A percentile compares a stretch with the other conserved stretches of the same genome.
These are phyloP conservation scores for Neurospora cerealis DNA, from an alignment of 495 filamentous ascomycete species.

Conservation along the genomic window DNA sequence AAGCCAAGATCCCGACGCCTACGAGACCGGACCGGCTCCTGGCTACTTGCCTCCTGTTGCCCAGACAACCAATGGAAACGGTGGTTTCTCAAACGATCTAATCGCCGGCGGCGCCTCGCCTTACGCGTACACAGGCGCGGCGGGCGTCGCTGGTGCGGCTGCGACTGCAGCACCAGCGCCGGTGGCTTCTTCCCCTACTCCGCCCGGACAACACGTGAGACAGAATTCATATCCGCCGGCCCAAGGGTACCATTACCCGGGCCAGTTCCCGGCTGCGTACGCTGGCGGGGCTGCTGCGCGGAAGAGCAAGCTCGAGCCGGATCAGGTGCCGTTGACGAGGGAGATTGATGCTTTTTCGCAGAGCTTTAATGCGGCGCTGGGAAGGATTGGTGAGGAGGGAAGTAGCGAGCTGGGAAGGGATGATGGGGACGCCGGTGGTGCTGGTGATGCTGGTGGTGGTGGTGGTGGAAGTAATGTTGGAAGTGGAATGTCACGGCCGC, in stretches of 20 bases:
- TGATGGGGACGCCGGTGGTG: not conserved
- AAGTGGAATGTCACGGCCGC: slow-evolving; percentile 12
- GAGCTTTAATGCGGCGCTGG: slow-evolving; percentile 25
- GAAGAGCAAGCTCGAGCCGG: slow-evolving; percentile 10
- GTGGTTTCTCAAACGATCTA: slow-evolving; percentile 12
- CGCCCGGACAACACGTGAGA: not conserved
- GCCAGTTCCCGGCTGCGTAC: slow-evolving; percentile 13
- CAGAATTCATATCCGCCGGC: slow-evolving; percentile 16
- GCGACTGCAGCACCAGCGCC: no score
- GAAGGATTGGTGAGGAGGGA: slow-evolving; percentile 30
- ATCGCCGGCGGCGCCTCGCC: slow-evolving; percentile 12
- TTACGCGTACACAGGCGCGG: slow-evolving; percentile 10
- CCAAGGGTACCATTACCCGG: slow-evolving; percentile 9
- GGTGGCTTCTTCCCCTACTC: not conserved
- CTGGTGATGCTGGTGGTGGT: slow-evolving; percentile 3
- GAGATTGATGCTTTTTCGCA: slow-evolving; percentile 35
- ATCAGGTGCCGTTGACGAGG: slow-evolving; percentile 24
- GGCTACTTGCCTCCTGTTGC: slow-evolving; percentile 7
- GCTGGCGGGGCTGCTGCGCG: slow-evolving; percentile 6
- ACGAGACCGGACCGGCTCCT: slow-evolving; percentile 14
- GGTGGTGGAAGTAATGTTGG: not conserved
- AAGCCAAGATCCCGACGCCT: slow-evolving; percentile 17
- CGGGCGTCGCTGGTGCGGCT: not conserved
- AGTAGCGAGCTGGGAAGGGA: not conserved
- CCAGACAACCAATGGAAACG: not conserved